phyloP scores from a whole-genome alignment of 73 alveolate genomes.

The Tetrahymena thermophila region DNA sequence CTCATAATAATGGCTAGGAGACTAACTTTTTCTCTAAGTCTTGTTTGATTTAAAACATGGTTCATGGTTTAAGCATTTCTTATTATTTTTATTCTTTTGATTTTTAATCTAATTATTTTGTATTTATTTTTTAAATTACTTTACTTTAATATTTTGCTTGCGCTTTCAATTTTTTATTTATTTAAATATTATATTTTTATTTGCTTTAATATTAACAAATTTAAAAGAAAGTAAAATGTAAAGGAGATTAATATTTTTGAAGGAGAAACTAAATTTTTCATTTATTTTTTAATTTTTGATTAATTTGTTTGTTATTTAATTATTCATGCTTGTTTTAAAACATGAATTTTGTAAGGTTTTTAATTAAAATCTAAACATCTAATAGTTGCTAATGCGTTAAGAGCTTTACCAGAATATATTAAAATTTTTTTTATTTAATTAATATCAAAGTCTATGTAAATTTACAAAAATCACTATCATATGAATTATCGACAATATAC shows the following conservation, averaged over 20 bases:
- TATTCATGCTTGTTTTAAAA: neutral
- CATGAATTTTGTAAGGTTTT: neutral
- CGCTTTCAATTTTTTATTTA: too few species aligned
- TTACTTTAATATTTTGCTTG: too few species aligned
- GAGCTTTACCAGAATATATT: neutral
- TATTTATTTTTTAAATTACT: too few species aligned
- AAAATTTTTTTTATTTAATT: too few species aligned
- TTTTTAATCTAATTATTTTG: neutral
- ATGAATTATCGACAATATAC: too few species aligned
- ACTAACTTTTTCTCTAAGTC: too few species aligned
- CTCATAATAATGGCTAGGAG: neutral
- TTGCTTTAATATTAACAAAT: neutral
- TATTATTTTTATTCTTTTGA: neutral
- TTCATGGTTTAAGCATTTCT: neutral
- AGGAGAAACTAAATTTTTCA: neutral
- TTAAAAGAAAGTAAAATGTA: neutral
- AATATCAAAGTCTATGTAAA: too few species aligned
- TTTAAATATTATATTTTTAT: too few species aligned
- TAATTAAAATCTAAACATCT: too few species aligned
- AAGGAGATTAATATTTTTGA: neutral
- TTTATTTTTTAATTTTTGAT: neutral
- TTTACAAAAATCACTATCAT: too few species aligned
- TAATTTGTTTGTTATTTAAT: neutral
- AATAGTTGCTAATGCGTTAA: neutral
- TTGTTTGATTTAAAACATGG: neutral